phyloP scores from a whole-genome alignment of 2,329 filamentous ascomycete species.

The Fusarium temperatum region DNA sequence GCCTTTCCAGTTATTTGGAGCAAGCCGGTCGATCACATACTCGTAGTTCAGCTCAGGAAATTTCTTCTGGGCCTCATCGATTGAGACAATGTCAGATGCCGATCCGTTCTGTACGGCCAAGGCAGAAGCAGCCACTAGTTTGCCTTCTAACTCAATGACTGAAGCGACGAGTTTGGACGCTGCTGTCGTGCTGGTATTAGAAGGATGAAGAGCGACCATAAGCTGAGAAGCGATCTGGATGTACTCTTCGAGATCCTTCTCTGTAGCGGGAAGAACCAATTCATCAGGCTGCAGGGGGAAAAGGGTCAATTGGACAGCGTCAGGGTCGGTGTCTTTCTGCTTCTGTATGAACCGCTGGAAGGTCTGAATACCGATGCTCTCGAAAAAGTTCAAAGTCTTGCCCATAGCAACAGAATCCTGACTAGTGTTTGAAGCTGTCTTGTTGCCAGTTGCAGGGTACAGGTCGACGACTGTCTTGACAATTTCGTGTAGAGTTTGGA shows the following conservation, averaged over 20 bases:
- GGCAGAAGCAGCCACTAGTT: background rate
- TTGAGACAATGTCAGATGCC: accelerated
- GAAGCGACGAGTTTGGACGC: background rate
- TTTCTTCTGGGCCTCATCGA: background rate
- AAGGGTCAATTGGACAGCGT: accelerated
- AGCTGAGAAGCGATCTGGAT: constrained; percentile 5
- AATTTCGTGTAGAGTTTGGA: background rate
- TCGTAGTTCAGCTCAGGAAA: background rate
- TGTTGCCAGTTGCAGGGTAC: background rate
- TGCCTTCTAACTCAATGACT: background rate
- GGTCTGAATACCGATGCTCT: background rate
- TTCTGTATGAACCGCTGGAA: background rate
- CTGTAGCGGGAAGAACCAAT: background rate
- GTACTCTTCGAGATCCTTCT: background rate
- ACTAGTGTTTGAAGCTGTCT: background rate
- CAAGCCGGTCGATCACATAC: background rate
- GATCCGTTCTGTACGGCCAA: background rate
- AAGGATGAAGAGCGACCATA: background rate
- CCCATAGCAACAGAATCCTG: background rate
- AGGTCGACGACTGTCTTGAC: background rate
- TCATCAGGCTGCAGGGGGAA: background rate
- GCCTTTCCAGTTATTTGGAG: background rate
- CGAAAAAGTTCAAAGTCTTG: background rate
- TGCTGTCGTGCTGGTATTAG: background rate
- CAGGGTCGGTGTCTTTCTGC: background rate